These are phyloP conservation scores for Tillandsia fasciculata DNA, from an alignment of 176 grass and related monocot genomes.

Conservation along the genomic window DNA sequence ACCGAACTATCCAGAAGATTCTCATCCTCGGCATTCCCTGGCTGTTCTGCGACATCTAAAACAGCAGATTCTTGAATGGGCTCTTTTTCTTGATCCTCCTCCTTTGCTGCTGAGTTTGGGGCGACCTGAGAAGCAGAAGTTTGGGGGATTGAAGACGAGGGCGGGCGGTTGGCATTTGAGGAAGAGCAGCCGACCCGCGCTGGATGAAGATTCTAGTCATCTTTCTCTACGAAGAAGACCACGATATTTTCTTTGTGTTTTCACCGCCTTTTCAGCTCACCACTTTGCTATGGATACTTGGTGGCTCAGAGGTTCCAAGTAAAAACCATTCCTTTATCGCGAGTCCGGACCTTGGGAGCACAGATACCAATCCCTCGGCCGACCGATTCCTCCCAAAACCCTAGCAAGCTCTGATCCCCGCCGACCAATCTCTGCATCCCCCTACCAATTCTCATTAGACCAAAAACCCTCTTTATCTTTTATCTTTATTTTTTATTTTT, in stretches of 20 bases:
- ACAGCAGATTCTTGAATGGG: slow-evolving; percentile 19
- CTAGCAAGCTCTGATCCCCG: slow-evolving; percentile 47
- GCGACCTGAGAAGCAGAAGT: slow-evolving; percentile 32
- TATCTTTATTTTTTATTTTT: neutral
- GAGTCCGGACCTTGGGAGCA: slow-evolving; percentile 62
- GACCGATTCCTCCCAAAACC: slow-evolving; percentile 27
- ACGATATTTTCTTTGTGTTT: slow-evolving; percentile 8
- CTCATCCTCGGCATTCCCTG: slow-evolving; percentile 41
- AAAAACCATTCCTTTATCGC: slow-evolving; percentile 44
- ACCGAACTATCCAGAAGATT: slow-evolving; percentile 27
- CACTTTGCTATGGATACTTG: slow-evolving; percentile 9
- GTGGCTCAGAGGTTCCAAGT: slow-evolving; percentile 16
- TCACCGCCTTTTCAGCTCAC: slow-evolving; percentile 1
- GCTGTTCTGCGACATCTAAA: slow-evolving; percentile 15
- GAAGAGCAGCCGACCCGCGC: slow-evolving; percentile 69
- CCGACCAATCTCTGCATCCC: slow-evolving; percentile 59
- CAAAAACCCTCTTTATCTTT: slow-evolving; percentile 16
- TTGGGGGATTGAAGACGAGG: slow-evolving; percentile 30
- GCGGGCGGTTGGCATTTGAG: slow-evolving; percentile 50
- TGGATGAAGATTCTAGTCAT: slow-evolving; percentile 98
- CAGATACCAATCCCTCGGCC: slow-evolving; percentile 36
- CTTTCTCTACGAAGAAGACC: slow-evolving; percentile 5
- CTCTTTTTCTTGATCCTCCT: slow-evolving; percentile 32
- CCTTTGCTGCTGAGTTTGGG: slow-evolving; percentile 28
- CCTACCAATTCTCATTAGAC: slow-evolving; percentile 85